A percentile compares a stretch with the other conserved stretches of the same genome.
These are phyloP conservation scores for Zychaea mexicana DNA, from an alignment of 371 early-diverging fungal species.

Conservation along the genomic window DNA sequence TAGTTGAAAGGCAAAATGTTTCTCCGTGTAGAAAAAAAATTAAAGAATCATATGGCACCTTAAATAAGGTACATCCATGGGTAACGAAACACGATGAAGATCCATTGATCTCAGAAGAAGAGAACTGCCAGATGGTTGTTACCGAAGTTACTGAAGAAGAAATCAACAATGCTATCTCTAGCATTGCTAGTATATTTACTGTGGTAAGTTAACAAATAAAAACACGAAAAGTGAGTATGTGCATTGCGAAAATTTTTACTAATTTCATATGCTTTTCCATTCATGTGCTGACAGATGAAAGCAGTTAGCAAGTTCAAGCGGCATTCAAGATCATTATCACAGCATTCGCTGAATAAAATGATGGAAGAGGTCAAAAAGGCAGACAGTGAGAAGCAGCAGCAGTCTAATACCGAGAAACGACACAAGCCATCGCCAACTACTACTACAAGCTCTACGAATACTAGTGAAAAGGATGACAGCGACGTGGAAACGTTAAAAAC, in stretches of 20 bases:
- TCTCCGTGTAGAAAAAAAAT: too few relatives aligned
- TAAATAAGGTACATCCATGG: constrained; percentile 88
- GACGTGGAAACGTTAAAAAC: constrained; percentile 4
- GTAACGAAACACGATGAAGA: constrained; percentile 73
- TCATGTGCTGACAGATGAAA: constrained; percentile 34
- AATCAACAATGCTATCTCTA: constrained; percentile 75
- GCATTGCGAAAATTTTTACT: too few relatives aligned
- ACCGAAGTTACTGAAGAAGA: constrained; percentile 87
- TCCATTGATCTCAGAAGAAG: constrained; percentile 70
- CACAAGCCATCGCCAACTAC: background rate
- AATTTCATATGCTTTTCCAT: background rate
- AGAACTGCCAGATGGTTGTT: constrained; percentile 72
- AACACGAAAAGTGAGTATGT: background rate
- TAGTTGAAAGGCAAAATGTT: background rate
- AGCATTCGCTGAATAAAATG: constrained; percentile 41
- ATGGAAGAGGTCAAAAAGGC: constrained; percentile 30
- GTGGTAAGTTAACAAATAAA: constrained; percentile 32
- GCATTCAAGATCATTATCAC: constrained; percentile 51
- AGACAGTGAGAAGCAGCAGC: constrained; percentile 1
- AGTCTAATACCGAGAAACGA: background rate
- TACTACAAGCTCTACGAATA: background rate
- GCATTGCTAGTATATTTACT: constrained; percentile 56
- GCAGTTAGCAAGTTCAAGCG: constrained; percentile 56
- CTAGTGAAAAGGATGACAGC: constrained; percentile 7
- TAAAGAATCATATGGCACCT: too few relatives aligned